Evolutionary conservation across 2,329 filamentous ascomycete species (phyloP).

Genomic region (Fusarium sp.): DNA sequence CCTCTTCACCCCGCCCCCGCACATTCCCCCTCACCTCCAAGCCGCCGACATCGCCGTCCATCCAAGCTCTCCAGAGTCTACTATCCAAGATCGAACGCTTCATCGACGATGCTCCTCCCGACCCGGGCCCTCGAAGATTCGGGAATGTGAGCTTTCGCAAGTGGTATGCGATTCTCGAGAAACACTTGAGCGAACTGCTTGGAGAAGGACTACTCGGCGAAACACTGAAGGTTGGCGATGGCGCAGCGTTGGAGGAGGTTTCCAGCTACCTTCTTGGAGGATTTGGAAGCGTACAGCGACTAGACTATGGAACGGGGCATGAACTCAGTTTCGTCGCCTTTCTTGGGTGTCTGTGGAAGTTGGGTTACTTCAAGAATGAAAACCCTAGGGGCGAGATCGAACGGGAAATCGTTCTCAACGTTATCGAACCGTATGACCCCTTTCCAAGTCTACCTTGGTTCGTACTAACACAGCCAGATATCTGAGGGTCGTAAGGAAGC

Average conservation of each 20-base stretch:
- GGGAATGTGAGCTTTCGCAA: conserved; percentile 91
- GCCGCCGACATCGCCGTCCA: conserved; percentile 59
- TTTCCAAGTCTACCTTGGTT: neutral
- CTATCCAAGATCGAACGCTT: conserved; percentile 73
- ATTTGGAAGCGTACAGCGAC: conserved; percentile 87
- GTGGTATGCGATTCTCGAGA: conserved; percentile 80
- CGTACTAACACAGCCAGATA: conserved; percentile 65
- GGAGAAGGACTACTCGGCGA: conserved; percentile 45
- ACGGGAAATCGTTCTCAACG: conserved; percentile 81
- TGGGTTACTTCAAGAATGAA: conserved; percentile 79
- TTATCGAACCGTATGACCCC: conserved; percentile 80
- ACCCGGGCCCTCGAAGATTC: conserved; percentile 87
- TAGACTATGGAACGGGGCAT: conserved; percentile 97
- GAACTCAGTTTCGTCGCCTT: conserved; percentile 96
- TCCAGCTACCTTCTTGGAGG: conserved; percentile 82
- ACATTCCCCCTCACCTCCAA: conserved; percentile 59
- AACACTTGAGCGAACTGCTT: conserved; percentile 59
- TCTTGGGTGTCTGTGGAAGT: conserved; percentile 88
- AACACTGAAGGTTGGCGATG: conserved; percentile 46
- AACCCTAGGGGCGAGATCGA: conserved; percentile 69
- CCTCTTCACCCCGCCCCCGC: conserved; percentile 43
- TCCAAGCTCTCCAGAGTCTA: conserved; percentile 74
- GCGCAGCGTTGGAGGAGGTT: conserved; percentile 74
- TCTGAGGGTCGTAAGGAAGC: conserved; percentile 79
- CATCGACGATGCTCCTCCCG: conserved; percentile 83